phyloP scores from a whole-genome alignment of 257 asterid genomes.

The Thymus mandschuricus region DNA sequence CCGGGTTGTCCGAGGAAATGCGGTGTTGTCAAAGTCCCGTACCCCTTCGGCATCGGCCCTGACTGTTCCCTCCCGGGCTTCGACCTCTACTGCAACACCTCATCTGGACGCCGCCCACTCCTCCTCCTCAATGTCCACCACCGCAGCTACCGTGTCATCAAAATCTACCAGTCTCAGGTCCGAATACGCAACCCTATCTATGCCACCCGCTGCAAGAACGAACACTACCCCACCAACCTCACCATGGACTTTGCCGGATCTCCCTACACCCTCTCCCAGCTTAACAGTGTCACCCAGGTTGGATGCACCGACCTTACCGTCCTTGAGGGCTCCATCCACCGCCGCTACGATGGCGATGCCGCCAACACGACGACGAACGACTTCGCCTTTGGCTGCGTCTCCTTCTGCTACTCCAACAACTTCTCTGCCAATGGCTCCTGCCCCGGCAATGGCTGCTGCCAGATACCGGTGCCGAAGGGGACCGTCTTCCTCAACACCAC shows the following conservation, averaged over 20 bases:
- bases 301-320: conserved; percentile 19
- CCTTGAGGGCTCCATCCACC: background rate
- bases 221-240: background rate
- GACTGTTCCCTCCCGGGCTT: conserved; percentile 40
- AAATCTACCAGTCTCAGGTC: conserved; percentile 24
- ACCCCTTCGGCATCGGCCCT: conserved; percentile 40
- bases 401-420: conserved; percentile 17
- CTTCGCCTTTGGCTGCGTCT: background rate
- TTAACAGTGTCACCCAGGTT: conserved; percentile 14
- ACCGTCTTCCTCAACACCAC: conserved; percentile 25
- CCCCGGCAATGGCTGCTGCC: conserved; percentile 44
- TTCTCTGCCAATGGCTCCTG: conserved; percentile 31
- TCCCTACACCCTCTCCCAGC: background rate
- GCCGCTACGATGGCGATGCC: background rate
- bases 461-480: conserved; percentile 33
- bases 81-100: conserved; percentile 26
- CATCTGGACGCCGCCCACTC: conserved; percentile 6
- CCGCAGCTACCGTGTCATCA: conserved; percentile 14
- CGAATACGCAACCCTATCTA: conserved; percentile 27
- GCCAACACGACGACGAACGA: background rate
- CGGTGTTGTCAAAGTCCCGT: conserved; percentile 32
- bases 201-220: background rate
- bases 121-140: conserved; percentile 13
- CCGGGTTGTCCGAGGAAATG: conserved; percentile 34
- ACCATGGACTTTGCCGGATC: conserved; percentile 13